Evolutionary conservation across 2,329 filamentous ascomycete species (phyloP).

Genomic region (Neurospora sp.): DNA sequence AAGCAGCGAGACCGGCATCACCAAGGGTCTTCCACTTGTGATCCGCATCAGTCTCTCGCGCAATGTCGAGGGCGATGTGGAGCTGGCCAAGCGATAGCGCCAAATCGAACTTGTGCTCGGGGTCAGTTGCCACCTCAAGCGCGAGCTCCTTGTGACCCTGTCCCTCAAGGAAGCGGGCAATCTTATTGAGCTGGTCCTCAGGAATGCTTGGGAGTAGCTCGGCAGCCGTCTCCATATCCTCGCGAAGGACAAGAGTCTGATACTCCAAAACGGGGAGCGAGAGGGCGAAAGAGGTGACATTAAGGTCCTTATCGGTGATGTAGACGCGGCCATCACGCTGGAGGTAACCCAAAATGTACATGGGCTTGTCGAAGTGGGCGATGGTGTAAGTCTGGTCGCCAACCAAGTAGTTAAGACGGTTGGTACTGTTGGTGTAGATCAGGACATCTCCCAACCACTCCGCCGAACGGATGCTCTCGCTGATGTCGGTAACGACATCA

Average conservation of each 20-base stretch:
- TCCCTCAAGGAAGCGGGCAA: slow-evolving; percentile 91
- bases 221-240: slow-evolving; percentile 82
- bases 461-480: slow-evolving; percentile 85
- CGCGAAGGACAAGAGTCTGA: slow-evolving; percentile 88
- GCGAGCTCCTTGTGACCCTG: slow-evolving; percentile 96
- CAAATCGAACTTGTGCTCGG: slow-evolving; percentile 94
- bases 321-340: slow-evolving; percentile 87
- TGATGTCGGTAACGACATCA: slow-evolving; percentile 91
- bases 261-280: slow-evolving; percentile 93
- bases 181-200: slow-evolving; percentile 93
- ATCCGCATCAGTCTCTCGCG: slow-evolving; percentile 73
- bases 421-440: slow-evolving; percentile 95
- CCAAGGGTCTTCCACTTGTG: slow-evolving; percentile 99
- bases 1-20: slow-evolving; percentile 75
- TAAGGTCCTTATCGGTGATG: slow-evolving; percentile 90
- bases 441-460: slow-evolving; percentile 99
- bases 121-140: slow-evolving; percentile 85
- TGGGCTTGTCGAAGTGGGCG: slow-evolving; percentile 88
- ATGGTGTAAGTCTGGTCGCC: slow-evolving; percentile 97
- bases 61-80: slow-evolving; percentile 75
- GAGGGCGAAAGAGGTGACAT: slow-evolving; percentile 79
- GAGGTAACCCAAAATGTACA: slow-evolving; percentile 93
- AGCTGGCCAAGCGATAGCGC: slow-evolving; percentile 75
- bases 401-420: slow-evolving; percentile 94
- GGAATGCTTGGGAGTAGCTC: slow-evolving; percentile 79